Base-by-base conservation (phyloP, 495 filamentous ascomycete species). In the Aspergillus wentii region DNA sequence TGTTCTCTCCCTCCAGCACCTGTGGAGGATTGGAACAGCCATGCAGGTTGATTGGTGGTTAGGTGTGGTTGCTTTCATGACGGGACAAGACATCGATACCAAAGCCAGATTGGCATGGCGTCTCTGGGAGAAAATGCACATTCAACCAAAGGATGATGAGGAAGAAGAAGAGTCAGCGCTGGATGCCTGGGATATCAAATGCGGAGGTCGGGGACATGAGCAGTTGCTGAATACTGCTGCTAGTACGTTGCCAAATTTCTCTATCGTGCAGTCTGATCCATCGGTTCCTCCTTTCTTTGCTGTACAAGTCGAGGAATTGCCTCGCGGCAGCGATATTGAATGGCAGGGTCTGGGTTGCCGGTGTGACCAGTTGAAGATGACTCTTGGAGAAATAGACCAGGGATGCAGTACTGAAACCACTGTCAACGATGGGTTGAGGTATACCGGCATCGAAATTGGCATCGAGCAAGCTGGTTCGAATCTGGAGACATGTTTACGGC, bases 1-100 rank as follows among this genome's bases (percentile, higher is more conserved):
- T 16, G 71, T 72, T 5, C 61, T 98, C 5, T 71, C 87, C 2
- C 63, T 96, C 16, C 92, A 99, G 61, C 91, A 99, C 64, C 71
- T 96, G 18, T 92, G 80, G 79, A 74, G 94, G 6, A 85, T 99
- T 30, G 90, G 85, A 1, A 59, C 64, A 18, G 80, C 78, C 8
- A 82, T 81, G 70, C 62, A 76, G 21, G 85, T 92, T 8, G 62
- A 72, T 19, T 86, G 80, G 75, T 88, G 84, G 82, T 64, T 72
- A 1, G 78, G 78, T 14, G 84, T 69, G 0, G 72, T 94, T 43
- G 87, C 81, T 2, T 96, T 83, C 52, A 66, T 95, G 21, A 56
- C 68, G 3, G 57, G 52, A 34, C 52, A 42, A 15, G 32, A 45
- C 39, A 60, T 48, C 23, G 48, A 52, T 15, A 46, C 38, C 10